Evolutionary conservation across 192 early-diverging fungal species (phyloP), one percentile per base, ranked within the genome.

Genomic region (Coemansia sp.): DNA sequence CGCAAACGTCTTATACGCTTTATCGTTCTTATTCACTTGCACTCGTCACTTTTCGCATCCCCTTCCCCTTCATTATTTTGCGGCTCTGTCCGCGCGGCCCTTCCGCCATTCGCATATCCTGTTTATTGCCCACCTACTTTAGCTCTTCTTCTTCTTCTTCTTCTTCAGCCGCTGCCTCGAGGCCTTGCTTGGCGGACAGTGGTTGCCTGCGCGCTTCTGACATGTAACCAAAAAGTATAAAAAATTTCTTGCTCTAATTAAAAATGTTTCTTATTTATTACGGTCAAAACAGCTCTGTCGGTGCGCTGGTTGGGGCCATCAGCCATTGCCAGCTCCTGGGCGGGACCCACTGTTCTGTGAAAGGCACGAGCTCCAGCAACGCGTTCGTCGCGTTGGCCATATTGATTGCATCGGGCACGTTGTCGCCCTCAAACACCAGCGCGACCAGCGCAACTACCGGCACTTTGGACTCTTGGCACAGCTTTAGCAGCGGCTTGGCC

Each of bases 401-500:
- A 30, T 66, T 67, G 23, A 87, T 79, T 15, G 83, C 81, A 50
- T 90, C 88, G 1, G 79, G 80, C 4, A 84, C 74, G 64, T 90
- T 90, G 52, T 90, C 83, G 60, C 88, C 88, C 62, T 90, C 88
- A 50, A 82, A 78, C 8, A 81, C 88, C 79, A 87, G 82, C 61
- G 80, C 71, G 0, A 83, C 62, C 9, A 85, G 45, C 19, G 81
- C 70, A 23, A 77, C 38, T 27, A 79, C 54, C 5, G 74, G 67
- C 1, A 85, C 44, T 1, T 58, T 58, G 20, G 61, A 45, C 2
- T 57, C 43, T 48, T 81, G 64, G 19, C 79, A 71, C 38, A 70
- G 50, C 6, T 62, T 47, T 28, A 81, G 79, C 8, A 90, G 49
- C n/a, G 67, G 74, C 32, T 79, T 70, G 0, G 86, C 75, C 12